Evolutionary conservation across 2,329 filamentous ascomycete species (phyloP), one percentile per base, ranked within the genome.

Genomic region (Gaeumannomyces tritici): DNA sequence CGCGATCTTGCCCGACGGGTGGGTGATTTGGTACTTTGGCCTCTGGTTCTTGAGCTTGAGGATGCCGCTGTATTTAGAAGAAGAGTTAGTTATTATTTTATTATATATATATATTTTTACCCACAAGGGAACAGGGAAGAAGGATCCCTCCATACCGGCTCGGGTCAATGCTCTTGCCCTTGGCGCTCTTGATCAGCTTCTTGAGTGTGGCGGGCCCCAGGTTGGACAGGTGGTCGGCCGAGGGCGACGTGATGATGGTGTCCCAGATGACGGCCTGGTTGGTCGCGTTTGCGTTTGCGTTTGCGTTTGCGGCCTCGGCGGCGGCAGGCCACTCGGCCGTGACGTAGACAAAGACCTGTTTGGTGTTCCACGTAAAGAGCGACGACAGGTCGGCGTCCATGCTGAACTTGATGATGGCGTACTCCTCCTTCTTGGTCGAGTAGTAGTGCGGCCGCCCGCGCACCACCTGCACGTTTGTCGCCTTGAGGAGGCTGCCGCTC

Each of bases 351-450:
- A 98, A 99, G 70, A 99, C 79, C 77, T 98, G 91, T 76, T 99
- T 99, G 26, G 96, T 99, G 82, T 99, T 99, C 95, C 93, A 99
- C 72, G 90, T 96, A 83, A 98, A 98, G 69, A 99, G 90, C 56
- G 89, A 89, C 64, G 87, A 89, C 64, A 99, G 84, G 77, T 99
- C 93, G 61, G 93, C 89, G 71, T 96, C 89, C 64, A 99, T 83
- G 70, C 93, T 90, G 81, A 99, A 99, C 73, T 88, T 89, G 73
- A 99, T 89, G 73, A 95, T 87, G 69, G 93, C 95, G 75, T 97
- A 98, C 77, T 99, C 95, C 77, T 98, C 93, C 76, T 90, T 91
- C 75, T 95, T 96, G 61, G 84, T 81, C 67, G 88, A 90, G 81
- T 98, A 96, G 83, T 98, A 98, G 74, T 98, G 90, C n/a, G 95